phyloP scores from a whole-genome alignment of 2,329 filamentous ascomycete species.

The Botryotinia narcissicola region DNA sequence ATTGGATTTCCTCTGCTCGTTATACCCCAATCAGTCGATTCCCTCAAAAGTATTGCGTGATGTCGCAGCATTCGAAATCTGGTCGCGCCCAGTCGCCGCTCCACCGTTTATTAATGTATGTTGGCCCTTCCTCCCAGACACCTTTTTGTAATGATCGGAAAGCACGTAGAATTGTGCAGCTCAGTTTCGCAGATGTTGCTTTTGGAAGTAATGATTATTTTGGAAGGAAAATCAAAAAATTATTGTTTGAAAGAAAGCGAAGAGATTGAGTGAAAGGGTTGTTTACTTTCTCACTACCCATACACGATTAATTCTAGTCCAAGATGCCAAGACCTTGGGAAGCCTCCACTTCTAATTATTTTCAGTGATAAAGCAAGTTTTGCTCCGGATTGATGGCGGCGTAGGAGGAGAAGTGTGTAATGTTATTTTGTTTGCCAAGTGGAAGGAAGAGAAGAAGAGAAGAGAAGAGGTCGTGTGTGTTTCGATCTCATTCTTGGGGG shows the following conservation, averaged over 20 bases:
- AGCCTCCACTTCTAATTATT: slow-evolving; percentile 9
- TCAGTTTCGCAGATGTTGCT: slow-evolving; percentile 8
- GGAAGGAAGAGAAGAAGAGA: not conserved
- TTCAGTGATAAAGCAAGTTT: slow-evolving; percentile 10
- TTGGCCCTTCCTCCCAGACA: not conserved
- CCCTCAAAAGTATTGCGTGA: slow-evolving; percentile 34
- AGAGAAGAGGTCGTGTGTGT: not conserved
- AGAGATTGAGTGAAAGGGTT: slow-evolving; percentile 2
- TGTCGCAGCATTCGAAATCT: slow-evolving; percentile 46
- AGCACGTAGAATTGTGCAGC: not conserved
- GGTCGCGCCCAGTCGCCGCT: slow-evolving; percentile 51
- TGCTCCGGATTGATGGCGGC: not conserved
- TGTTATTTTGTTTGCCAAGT: not conserved
- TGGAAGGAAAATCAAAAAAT: not conserved
- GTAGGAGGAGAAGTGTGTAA: not conserved
- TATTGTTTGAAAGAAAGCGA: not conserved
- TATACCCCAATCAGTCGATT: slow-evolving; percentile 39
- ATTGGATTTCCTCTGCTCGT: slow-evolving; percentile 25
- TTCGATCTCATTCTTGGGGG: not conserved
- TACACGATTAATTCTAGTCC: slow-evolving; percentile 9
- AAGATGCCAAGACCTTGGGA: slow-evolving; percentile 13
- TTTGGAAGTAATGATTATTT: not conserved
- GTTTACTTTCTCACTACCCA: not conserved
- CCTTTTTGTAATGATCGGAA: slow-evolving; percentile 6
- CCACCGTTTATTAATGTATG: slow-evolving; percentile 21